Evolutionary conservation across 176 grass and related monocot species (phyloP), one percentile per base, ranked within the genome.

Genomic region (Triticum dicoccoides): DNA sequence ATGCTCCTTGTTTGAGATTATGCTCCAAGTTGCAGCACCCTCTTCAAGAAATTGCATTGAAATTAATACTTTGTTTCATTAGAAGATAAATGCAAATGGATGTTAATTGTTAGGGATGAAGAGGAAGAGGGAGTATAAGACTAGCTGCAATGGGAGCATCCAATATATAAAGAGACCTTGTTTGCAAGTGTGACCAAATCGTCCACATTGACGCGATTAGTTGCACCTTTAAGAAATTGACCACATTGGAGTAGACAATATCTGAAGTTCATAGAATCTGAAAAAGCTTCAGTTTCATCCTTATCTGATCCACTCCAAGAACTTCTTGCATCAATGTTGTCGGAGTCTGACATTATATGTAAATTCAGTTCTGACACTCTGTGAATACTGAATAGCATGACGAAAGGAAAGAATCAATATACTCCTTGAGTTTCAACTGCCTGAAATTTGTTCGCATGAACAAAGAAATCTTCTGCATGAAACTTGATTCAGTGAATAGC

Each of bases 71-170:
- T 95, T 88, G n/a, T 91, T 89, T 84, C 93, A 95, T 77, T 37
- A 86, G 38, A 69, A 88, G 27, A 89, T 78, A 63, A 24, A 35
- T 74, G 67, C 6, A 80, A 61, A 76, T 61, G 6, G 27, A 75
- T 84, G 24, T 62, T 72, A 42, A 84, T 68, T 73, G 71, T 65
- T 42, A 42, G 39, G 1, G 39, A 42, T 30, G 76, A 32, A 65
- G 56, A 61, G 30, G 80, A 14, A 77, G 42, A 84, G 7, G 37
- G 4, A 72, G 37, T 39, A 39, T 39, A 39, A 39, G 24, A 88
- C 79, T 89, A 95, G 93, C 93, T 80, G 86, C 95, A 91, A 87
- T 95, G 93, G 85, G 88, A 91, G 81, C 93, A 98, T 77, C 96
- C 96, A 91, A 83, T 94, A 80, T 95, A 95, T 39, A 98, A 77